Evolutionary conservation across 345 rosid genomes (phyloP), one percentile per base, ranked within the genome.

Genomic region (Acer campestre): DNA sequence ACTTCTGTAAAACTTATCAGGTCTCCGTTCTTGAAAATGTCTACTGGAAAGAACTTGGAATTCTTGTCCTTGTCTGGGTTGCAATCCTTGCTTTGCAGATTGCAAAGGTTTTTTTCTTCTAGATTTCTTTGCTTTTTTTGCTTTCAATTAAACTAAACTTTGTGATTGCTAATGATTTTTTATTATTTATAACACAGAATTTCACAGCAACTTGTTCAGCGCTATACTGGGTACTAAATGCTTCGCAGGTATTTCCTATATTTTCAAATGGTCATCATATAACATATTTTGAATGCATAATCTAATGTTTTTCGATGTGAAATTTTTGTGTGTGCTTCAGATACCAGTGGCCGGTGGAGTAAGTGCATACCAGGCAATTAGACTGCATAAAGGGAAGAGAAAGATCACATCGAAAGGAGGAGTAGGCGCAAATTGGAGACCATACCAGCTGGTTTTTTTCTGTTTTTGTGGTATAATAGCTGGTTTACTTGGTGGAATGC

Each of bases 21-120:
- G 86, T 88, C 22, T 67, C 89, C 51, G 1, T 88, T 73, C 16
- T 81, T 7, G 81, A 88, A 17, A 88, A 88, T 51, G 75, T 86
- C 25, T 55, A 22, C 20, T 86, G 91, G 91, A 82, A 80, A 65
- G 86, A 88, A 42, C 82, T 84, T n/a, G 88, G 88, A 56, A 14
- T 88, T 67, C 84, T 88, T 14, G 53, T 79, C n/a, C 75, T 70
- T 79, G 82, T 84, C 68, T 88, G 89, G 91, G 23, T 80, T 40
- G 29, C 69, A 31, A 79, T 86, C 49, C 91, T 88, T n/a, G 84
- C 73, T 31, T 53, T 85, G 70, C 81, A 88, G 75, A 85, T 88
- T 48, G 51, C 78, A 14, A 84, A 88, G 90, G 88, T 87, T 20
- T 67, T 75, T 29, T 83, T 61, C 64, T 82, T 61, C 38, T 20